Base-by-base conservation (phyloP, 1,139 yeast genomes). In the Meyerozyma elateridarum region DNA sequence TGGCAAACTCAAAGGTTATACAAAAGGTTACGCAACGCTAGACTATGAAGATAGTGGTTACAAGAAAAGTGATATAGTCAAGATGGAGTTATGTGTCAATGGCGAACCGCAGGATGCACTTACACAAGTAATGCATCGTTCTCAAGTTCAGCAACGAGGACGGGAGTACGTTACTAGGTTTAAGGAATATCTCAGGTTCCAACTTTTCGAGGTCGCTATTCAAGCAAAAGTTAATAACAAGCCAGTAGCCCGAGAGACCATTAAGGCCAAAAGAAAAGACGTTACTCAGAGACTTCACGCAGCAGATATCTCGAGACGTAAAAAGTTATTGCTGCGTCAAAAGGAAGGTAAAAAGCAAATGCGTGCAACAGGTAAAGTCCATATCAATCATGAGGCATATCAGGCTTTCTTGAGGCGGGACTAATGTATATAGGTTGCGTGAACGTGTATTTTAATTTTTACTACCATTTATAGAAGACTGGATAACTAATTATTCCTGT, bases 1-100 rank as follows among this genome's bases (percentile, higher is more conserved):
- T 54, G 97, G 97, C 1, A 85, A 85, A 52, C 65, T 91, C 36
- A 91, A 91, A 54, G 93, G 96, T 1, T 71, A 79, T 3, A 87
- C 97, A 0, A 77, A 80, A 48, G 98, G 98, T 1, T 91, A 85
- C 56, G 98, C 96, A 0, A 83, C 96, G 0, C 64, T 91, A 36
- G 98, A 91, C 56, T 91, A 91, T 50, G 97, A 91, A 48, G 97
- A 91, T 51, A 79, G 84, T 2, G 98, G 97, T 0, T 91, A 88
- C 56, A 69, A 64, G 41, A 71, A 76, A 22, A 77, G 95, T 1
- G 89, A 85, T 48, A 76, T 91, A 20, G 91, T 85, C 26, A 91
- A 91, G 51, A 64, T 91, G 63, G 96, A 89, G 52, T 69, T 91
- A 28, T 67, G 93, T 40, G 95, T 91, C 7, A 91, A 91, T 53